Evolutionary conservation across 208 protist genomes (phyloP).

Genomic region (Naegleria lovaniensis): DNA sequence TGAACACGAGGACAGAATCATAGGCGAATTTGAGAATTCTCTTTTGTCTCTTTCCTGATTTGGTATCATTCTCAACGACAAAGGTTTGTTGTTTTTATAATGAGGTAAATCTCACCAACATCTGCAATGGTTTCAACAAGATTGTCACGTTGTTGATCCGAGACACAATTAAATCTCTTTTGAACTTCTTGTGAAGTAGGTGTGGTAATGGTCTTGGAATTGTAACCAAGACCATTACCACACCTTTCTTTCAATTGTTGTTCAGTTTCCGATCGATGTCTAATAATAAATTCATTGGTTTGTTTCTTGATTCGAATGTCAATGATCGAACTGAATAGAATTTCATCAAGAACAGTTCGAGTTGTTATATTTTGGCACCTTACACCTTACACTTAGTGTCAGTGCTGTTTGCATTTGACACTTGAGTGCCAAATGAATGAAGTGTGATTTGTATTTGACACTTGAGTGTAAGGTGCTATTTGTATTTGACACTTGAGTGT

Average conservation of each 20-base stretch:
- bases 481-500: too few species aligned
- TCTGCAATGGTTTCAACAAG: conserved; percentile 25
- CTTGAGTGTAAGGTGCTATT: too few species aligned
- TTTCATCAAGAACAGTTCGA: too few species aligned
- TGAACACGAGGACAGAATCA: too few species aligned
- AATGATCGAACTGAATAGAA: too few species aligned
- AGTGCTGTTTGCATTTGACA: too few species aligned
- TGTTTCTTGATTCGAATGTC: too few species aligned
- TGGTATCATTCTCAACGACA: background rate
- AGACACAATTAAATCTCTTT: background rate
- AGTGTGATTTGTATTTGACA: too few species aligned
- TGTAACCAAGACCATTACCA: conserved; percentile 1
- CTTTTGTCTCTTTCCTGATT: background rate
- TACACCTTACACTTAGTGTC: too few species aligned
- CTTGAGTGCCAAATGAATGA: too few species aligned
- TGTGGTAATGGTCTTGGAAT: background rate
- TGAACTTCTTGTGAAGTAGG: background rate
- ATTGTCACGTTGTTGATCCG: conserved; percentile 13
- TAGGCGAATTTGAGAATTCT: background rate
- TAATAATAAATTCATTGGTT: conserved; percentile 6
- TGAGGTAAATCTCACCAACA: background rate
- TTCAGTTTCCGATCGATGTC: background rate
- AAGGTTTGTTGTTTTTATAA: background rate
- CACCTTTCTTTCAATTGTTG: background rate
- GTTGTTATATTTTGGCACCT: too few species aligned